phyloP scores from a whole-genome alignment of 2,329 filamentous ascomycete species.

The Stagonosporopsis vannaccii region DNA sequence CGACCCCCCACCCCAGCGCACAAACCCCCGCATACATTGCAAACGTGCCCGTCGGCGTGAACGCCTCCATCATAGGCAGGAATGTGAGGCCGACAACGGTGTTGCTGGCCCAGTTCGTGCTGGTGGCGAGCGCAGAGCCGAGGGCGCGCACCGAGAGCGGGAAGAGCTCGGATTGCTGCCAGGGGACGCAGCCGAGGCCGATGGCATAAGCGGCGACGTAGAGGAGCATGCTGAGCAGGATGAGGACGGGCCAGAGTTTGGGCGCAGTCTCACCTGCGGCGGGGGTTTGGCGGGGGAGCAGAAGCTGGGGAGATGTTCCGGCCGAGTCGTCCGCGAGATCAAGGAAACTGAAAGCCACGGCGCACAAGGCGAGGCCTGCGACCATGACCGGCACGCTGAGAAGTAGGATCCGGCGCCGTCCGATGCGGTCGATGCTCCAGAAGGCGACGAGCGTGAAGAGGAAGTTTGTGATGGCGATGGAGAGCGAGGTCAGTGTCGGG shows the following conservation, averaged over 20 bases:
- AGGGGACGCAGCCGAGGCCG: constrained; percentile 90
- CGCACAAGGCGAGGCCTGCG: constrained; percentile 72
- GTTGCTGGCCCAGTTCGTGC: constrained; percentile 88
- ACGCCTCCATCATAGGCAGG: constrained; percentile 79
- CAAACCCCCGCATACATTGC: constrained; percentile 79
- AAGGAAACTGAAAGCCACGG: constrained; percentile 74
- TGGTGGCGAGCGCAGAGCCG: constrained; percentile 76
- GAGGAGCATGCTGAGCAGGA: constrained; percentile 78
- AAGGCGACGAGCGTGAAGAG: constrained; percentile 56
- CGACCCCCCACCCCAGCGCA: constrained; percentile 67
- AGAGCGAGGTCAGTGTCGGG: constrained; percentile 55
- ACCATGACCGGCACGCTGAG: constrained; percentile 87
- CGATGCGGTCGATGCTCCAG: constrained; percentile 54
- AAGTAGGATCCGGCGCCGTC: constrained; percentile 70
- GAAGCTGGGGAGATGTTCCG: not conserved
- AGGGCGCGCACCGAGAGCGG: constrained; percentile 76
- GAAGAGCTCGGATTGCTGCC: constrained; percentile 95
- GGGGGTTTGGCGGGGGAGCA: not conserved
- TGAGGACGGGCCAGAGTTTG: constrained; percentile 51
- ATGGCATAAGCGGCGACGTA: constrained; percentile 88
- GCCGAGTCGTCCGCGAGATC: constrained; percentile 47
- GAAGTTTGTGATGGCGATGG: constrained; percentile 57
- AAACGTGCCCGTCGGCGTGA: constrained; percentile 81
- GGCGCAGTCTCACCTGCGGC: not conserved
- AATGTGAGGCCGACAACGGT: constrained; percentile 88